phyloP scores from a whole-genome alignment of 202 grass and related monocot genomes.

The Hordeum pubiflorum region DNA sequence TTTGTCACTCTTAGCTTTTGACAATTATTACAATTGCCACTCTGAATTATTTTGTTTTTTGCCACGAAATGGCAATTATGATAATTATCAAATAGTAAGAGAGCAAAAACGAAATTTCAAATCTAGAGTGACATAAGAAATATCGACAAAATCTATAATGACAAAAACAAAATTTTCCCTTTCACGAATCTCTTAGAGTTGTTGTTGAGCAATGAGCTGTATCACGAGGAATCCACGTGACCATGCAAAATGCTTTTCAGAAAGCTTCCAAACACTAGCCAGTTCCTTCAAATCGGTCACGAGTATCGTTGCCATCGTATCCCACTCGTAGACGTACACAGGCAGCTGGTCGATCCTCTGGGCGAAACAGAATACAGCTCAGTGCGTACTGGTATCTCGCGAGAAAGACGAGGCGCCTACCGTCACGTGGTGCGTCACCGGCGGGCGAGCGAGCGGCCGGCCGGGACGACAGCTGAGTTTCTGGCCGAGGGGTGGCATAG shows the following conservation, averaged over 20 bases:
- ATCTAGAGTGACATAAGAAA: too few species aligned
- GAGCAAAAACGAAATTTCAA: too few species aligned
- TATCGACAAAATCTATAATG: too few species aligned
- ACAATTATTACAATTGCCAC: too few species aligned
- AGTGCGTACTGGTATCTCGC: neutral
- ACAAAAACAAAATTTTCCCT: too few species aligned
- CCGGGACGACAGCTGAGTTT: neutral
- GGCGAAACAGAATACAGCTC: neutral
- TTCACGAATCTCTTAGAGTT: neutral
- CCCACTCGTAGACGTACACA: neutral
- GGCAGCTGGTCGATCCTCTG: neutral
- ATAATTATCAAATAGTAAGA: too few species aligned
- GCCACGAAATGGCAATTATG: too few species aligned
- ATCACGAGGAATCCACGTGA: neutral
- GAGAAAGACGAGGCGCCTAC: neutral
- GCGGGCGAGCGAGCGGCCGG: neutral
- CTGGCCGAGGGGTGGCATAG: neutral
- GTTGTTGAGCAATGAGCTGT: neutral
- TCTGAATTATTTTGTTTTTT: too few species aligned
- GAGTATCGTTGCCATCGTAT: neutral
- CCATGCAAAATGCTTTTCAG: neutral
- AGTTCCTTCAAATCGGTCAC: neutral
- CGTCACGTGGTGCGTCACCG: constrained; percentile 12
- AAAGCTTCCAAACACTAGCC: neutral
- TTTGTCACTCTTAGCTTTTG: too few species aligned